Conservation (phyloP, 1,284 basidiomycete genomes). For the Cryptococcus sp. region DNA sequence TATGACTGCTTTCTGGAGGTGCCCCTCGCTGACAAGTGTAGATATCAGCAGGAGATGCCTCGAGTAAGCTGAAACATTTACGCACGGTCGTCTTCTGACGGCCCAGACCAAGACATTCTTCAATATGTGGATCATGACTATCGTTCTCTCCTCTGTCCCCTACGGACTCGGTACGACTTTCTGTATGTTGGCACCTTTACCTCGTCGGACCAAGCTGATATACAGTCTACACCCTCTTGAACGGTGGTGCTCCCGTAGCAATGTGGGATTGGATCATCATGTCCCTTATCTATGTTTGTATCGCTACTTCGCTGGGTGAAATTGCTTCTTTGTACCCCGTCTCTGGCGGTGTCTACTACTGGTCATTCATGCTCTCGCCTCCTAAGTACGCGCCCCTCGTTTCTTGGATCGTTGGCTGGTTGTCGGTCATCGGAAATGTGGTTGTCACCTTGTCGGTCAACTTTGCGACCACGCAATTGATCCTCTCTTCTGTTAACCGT, state of each 20-base stretch:
- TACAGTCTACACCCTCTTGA: constrained; percentile 27
- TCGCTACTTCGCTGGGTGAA: constrained; percentile 49
- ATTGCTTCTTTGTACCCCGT: constrained; percentile 48
- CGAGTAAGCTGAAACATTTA: constrained; percentile 3
- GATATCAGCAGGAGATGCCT: constrained; percentile 17
- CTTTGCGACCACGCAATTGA: constrained; percentile 48
- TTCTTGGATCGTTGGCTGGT: constrained; percentile 50
- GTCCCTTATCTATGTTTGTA: constrained; percentile 46
- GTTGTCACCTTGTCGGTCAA: constrained; percentile 49
- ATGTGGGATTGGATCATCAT: constrained; percentile 48
- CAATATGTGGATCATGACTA: constrained; percentile 28
- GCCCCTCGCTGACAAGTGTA: background rate
- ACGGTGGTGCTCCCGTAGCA: constrained; percentile 33
- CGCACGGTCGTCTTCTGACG: constrained; percentile 2
- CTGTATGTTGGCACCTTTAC: constrained; percentile 7
- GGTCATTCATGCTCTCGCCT: constrained; percentile 46
- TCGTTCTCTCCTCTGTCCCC: constrained; percentile 32
- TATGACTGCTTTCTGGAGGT: background rate
- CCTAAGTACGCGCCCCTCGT: constrained; percentile 38
- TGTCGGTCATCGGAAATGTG: constrained; percentile 49
- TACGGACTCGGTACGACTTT: constrained; percentile 34
- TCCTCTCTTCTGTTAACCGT: constrained; percentile 32
- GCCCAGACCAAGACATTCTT: constrained; percentile 19
- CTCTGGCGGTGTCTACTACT: constrained; percentile 49
- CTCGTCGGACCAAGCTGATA: background rate